Conservation (phyloP, 805 yeast genomes). For the Candida anglica region DNA sequence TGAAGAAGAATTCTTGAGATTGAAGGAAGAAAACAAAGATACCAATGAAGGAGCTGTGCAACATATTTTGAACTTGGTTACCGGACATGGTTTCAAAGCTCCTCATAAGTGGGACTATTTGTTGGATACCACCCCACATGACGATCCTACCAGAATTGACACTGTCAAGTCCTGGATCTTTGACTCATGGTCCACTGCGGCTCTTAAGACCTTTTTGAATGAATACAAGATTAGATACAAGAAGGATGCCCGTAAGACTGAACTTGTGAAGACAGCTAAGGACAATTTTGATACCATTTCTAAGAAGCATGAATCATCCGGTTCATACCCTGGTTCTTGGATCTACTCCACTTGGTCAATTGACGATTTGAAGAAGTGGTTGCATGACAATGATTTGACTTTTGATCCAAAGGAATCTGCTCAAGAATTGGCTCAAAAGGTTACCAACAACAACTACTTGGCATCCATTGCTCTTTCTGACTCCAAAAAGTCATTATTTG, state of each 20-base stretch:
- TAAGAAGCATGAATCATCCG: constrained; percentile 30
- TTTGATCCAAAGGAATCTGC: constrained; percentile 34
- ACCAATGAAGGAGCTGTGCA: constrained; percentile 10
- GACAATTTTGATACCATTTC: constrained; percentile 38
- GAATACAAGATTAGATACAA: constrained; percentile 24
- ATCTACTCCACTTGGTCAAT: constrained; percentile 52
- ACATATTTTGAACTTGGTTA: constrained; percentile 11
- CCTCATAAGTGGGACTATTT: constrained; percentile 15
- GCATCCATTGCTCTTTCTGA: constrained; percentile 31
- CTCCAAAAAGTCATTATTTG: constrained; percentile 35
- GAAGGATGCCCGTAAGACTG: constrained; percentile 25
- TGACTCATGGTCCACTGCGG: constrained; percentile 38
- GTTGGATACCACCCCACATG: constrained; percentile 5
- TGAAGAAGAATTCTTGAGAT: constrained; percentile 18
- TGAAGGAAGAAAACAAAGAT: constrained; percentile 9
- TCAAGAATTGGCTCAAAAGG: constrained; percentile 42
- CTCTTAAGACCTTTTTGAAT: constrained; percentile 28
- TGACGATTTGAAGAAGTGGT: constrained; percentile 47
- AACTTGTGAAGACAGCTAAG: constrained; percentile 39
- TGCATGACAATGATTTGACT: constrained; percentile 39
- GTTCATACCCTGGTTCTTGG: constrained; percentile 48
- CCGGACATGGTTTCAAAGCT: constrained; percentile 7
- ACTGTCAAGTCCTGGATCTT: constrained; percentile 42
- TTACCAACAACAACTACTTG: constrained; percentile 42
- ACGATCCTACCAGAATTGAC: constrained; percentile 3